Evolutionary conservation across 2,329 filamentous ascomycete genomes (phyloP).

Genomic region (Aspergillus neoniger): DNA sequence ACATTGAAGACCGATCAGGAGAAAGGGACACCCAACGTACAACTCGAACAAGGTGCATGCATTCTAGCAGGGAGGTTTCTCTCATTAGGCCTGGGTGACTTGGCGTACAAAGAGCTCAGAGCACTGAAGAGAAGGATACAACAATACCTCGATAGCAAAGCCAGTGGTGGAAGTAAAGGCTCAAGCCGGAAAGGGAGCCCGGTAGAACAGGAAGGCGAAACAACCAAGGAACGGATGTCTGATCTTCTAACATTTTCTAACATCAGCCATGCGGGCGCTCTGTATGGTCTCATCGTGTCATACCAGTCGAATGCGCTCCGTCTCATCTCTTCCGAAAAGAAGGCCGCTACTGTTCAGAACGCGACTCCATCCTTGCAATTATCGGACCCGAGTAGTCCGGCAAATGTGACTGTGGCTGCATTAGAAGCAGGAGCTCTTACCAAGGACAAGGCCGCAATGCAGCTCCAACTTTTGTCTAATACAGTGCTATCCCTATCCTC

Average conservation of each 20-base stretch:
- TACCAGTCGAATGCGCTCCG: constrained; percentile 46
- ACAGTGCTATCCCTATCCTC: constrained; percentile 40
- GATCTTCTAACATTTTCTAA: constrained; percentile 41
- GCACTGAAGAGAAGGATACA: constrained; percentile 42
- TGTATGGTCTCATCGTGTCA: constrained; percentile 38
- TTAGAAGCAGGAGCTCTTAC: constrained; percentile 37
- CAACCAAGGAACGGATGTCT: constrained; percentile 38
- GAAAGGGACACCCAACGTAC: constrained; percentile 34
- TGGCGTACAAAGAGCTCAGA: constrained; percentile 45
- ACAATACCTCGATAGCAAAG: constrained; percentile 29
- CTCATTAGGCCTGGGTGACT: constrained; percentile 42
- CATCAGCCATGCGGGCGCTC: constrained; percentile 25
- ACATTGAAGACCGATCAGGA: constrained; percentile 35
- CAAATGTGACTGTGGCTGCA: constrained; percentile 41
- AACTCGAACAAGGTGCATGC: constrained; percentile 47
- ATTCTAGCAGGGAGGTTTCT: constrained; percentile 46
- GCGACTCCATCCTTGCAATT: constrained; percentile 34
- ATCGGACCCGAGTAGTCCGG: constrained; percentile 41
- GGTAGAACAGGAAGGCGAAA: constrained; percentile 28
- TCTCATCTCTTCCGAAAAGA: constrained; percentile 38
- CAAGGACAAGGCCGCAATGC: constrained; percentile 44
- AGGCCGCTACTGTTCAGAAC: constrained; percentile 35
- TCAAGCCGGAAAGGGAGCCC: constrained; percentile 14
- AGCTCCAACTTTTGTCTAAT: constrained; percentile 49
- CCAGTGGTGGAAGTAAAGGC: constrained; percentile 20